A percentile compares a stretch with the other conserved stretches of the same genome.
Evolutionary conservation across 73 alveolate genomes (phyloP).

Genomic region (Paramecium primaurelia): DNA sequence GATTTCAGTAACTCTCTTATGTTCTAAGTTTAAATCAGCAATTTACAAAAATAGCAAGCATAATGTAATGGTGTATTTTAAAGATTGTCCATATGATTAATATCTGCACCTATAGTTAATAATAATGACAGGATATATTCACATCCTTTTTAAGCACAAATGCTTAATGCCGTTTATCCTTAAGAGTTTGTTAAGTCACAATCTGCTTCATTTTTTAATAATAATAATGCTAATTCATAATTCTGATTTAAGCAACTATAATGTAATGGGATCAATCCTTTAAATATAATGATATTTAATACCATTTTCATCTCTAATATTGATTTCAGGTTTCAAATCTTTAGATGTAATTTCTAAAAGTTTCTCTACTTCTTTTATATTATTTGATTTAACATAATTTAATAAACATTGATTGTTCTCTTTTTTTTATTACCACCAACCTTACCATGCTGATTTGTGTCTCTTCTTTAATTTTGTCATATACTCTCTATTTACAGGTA

Average conservation of each 20-base stretch:
- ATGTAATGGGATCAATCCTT: conserved; percentile 50
- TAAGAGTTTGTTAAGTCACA: neutral
- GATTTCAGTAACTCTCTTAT: neutral
- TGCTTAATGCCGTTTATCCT: neutral
- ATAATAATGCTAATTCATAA: neutral
- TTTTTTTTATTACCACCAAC: conserved; percentile 57
- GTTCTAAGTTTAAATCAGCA: neutral
- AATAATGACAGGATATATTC: neutral
- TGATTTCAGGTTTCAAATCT: conserved; percentile 52
- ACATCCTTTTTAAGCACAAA: conserved; percentile 13
- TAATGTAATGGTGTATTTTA: neutral
- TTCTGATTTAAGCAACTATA: conserved; percentile 39
- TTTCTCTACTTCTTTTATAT: conserved; percentile 21
- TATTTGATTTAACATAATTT: conserved; percentile 4
- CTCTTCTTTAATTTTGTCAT: conserved; percentile 35
- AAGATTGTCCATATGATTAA: neutral
- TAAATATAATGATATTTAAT: neutral
- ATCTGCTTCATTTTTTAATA: conserved; percentile 25
- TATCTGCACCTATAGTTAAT: conserved; percentile 7
- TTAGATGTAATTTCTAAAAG: conserved; percentile 16
- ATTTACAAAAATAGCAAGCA: neutral
- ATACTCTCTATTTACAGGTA: neutral
- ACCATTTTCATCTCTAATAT: conserved; percentile 38
- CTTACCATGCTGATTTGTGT: conserved; percentile 58
- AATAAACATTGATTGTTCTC: conserved; percentile 28